phyloP scores from a whole-genome alignment of 768 basidiomycete species.

The Trichaptum fuscoviolaceum region DNA sequence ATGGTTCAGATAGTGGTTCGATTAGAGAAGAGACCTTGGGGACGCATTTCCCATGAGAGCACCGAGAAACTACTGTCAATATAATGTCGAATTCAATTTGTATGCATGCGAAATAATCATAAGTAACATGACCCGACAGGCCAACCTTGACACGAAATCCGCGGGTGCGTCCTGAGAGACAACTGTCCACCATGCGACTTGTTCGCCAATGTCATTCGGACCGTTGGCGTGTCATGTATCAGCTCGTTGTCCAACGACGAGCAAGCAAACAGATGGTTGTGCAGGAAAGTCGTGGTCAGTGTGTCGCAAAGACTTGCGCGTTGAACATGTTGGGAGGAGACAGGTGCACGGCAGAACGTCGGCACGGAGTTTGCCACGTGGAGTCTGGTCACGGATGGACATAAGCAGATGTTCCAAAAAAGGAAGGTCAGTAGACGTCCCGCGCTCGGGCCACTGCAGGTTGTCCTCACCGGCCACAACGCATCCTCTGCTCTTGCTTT shows the following conservation, averaged over 20 bases:
- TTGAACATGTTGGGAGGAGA: neutral
- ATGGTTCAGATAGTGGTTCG: neutral
- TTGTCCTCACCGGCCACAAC: neutral
- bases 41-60: neutral
- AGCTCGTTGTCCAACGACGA: neutral
- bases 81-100: neutral
- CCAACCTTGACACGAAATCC: neutral
- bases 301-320: neutral
- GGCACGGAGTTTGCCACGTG: neutral
- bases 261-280: neutral
- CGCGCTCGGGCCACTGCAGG: slow-evolving; percentile 1
- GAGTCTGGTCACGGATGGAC: neutral
- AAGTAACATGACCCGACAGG: neutral
- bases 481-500: neutral
- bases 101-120: neutral
- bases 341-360: neutral
- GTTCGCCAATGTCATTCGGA: too few relatives aligned
- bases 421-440: neutral
- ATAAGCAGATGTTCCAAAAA: neutral
- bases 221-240: neutral
- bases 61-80: neutral
- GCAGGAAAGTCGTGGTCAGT: neutral
- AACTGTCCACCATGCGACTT: too few relatives aligned
- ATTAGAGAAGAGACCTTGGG: neutral
- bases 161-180: neutral